Conservation (phyloP, 208 protist species). For the Trypanosoma brucei region DNA sequence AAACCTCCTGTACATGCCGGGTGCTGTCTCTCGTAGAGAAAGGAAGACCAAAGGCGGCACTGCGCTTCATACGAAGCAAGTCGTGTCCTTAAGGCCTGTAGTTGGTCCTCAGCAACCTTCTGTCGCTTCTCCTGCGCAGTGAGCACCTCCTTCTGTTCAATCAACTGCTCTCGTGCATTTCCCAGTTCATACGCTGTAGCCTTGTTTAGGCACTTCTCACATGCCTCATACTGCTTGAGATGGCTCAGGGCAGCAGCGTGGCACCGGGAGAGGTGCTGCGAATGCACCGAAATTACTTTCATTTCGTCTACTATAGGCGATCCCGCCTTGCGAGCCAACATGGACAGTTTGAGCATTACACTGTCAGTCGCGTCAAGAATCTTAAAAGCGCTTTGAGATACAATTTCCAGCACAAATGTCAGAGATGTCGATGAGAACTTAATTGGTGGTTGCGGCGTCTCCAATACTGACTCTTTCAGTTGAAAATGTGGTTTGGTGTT, state of each 20-base stretch:
- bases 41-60: conserved; percentile 15
- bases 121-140: conserved; percentile 66
- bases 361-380: conserved; percentile 52
- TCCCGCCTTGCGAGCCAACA: conserved; percentile 33
- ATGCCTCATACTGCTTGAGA: conserved; percentile 58
- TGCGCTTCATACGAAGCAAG: conserved; percentile 12
- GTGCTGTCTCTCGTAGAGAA: background rate
- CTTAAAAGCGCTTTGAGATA: conserved; percentile 37
- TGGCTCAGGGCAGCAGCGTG: conserved; percentile 40
- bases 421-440: conserved; percentile 59
- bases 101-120: conserved; percentile 42
- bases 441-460: conserved; percentile 33
- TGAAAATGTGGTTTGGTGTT: conserved; percentile 15
- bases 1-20: background rate
- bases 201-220: conserved; percentile 58
- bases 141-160: conserved; percentile 62
- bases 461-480: background rate
- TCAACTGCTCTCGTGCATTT: conserved; percentile 62
- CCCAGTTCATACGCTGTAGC: conserved; percentile 57
- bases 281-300: conserved; percentile 31
- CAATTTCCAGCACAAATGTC: conserved; percentile 47
- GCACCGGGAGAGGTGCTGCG: conserved; percentile 30
- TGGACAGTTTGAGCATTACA: conserved; percentile 56
- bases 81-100: conserved; percentile 8
- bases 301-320: conserved; percentile 37